Base-by-base conservation (phyloP, 805 yeast species). In the Kluyveromyces starmeri region DNA sequence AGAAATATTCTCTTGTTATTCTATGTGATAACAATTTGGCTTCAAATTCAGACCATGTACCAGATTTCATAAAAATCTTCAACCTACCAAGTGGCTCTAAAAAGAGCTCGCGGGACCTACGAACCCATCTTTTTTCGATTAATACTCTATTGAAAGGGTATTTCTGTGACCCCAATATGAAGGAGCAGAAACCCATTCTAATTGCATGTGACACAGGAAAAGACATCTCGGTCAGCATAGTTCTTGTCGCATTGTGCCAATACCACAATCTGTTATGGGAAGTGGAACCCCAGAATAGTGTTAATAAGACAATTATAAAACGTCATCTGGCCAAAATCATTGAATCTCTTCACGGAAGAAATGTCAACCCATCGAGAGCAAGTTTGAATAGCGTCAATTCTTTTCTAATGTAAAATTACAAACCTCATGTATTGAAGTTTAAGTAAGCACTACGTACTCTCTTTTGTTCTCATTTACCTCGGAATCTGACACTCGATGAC, bases 291-390 rank as follows among this genome's bases (percentile, higher is more conserved):
- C 34, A 40, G 15, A 20, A 44, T 26, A 20, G 46, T 31, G 17
- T 61, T 27, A 63, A 68, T 17, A 81, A 81, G 48, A 73, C 67
- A 18, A 52, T 63, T 7, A 68, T 82, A 4, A 68, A 75, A 37
- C 67, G 66, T 38, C 77, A 80, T 36, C 56, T 84, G 20, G 69
- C 75, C 2, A 53, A 52, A 29, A 46, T 84, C 3, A 62, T 70
- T 12, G 57, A 66, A 3, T 52, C 59, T 6, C 32, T 54, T n/a
- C 35, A 49, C 7, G 56, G 54, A 1, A 51, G 70, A n/a, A 71
- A 67, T 26, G 72, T 71, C 4, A 81, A 83, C 40, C 94, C 95
- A 0, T 76, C 86, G 36, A 62, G 95, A 32, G 76, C 83, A 8
- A 80, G 94, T 0, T 59, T 83, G 26, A 86, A 79, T 45, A 70